A percentile compares a stretch with the other conserved stretches of the same genome.
Evolutionary conservation across 139 green algal species (phyloP).

Genomic region (Tetraselmis chui): DNA sequence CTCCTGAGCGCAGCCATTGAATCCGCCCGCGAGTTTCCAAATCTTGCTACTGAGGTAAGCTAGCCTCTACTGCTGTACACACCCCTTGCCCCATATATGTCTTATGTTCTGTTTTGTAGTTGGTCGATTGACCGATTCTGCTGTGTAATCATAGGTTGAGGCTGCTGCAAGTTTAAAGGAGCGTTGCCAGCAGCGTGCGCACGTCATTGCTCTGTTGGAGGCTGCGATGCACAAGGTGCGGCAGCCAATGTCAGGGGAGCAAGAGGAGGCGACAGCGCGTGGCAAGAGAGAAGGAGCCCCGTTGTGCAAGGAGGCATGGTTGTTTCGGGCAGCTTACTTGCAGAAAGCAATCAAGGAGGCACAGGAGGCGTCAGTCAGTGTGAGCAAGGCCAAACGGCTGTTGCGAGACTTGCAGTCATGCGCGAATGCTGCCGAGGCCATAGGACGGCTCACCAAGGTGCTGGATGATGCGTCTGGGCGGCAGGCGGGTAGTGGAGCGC

Average conservation of each 20-base stretch:
- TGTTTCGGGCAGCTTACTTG: neutral
- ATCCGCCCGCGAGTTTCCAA: conserved; percentile 37
- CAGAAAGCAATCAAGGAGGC: neutral
- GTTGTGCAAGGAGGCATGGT: neutral
- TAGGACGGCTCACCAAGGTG: conserved; percentile 37
- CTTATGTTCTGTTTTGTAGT: too few species aligned
- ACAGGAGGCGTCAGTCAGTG: neutral
- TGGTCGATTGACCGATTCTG: too few species aligned
- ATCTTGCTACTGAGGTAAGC: conserved; percentile 41
- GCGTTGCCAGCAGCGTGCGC: conserved; percentile 36
- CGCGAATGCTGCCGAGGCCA: conserved; percentile 47
- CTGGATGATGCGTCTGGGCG: conserved; percentile 26
- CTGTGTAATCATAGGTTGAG: too few species aligned
- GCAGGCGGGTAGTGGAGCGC: conserved; percentile 7
- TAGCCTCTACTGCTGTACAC: conserved; percentile 9
- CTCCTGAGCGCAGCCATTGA: conserved; percentile 39
- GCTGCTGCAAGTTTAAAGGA: conserved; percentile 25
- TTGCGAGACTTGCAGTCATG: conserved; percentile 66
- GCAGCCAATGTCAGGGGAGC: neutral
- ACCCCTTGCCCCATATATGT: neutral
- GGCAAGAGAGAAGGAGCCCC: too few species aligned
- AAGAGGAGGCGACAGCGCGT: neutral
- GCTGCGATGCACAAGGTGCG: conserved; percentile 41
- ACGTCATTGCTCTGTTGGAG: conserved; percentile 48
- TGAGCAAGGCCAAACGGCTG: conserved; percentile 49